Conservation (phyloP, 768 basidiomycete genomes). For the Trametes coccinea region DNA sequence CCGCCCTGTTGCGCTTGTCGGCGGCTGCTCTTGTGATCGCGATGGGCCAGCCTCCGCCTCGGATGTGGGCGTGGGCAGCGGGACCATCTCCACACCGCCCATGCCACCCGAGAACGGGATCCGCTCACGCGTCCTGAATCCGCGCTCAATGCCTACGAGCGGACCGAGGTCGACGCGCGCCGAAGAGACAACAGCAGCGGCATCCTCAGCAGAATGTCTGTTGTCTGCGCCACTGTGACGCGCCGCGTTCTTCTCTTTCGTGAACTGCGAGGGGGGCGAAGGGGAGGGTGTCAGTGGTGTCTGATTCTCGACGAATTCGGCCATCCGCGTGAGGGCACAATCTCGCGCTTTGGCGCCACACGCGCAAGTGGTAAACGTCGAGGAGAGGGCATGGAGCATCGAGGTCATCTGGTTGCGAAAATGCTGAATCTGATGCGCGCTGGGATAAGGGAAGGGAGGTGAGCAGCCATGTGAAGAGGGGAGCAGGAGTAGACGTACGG, state of each 20-base stretch:
- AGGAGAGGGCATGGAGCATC: conserved; percentile 67
- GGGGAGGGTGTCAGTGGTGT: conserved; percentile 32
- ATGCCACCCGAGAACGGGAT: conserved; percentile 60
- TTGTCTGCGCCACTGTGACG: not conserved
- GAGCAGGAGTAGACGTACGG: conserved; percentile 46
- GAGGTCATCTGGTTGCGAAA: conserved; percentile 67
- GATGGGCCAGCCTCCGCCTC: conserved; percentile 20
- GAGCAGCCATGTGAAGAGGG: not conserved
- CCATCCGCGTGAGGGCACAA: conserved; percentile 66
- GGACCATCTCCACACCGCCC: conserved; percentile 60
- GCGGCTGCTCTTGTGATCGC: not conserved
- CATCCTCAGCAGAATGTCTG: not conserved
- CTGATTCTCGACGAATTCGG: conserved; percentile 55
- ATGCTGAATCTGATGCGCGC: conserved; percentile 47
- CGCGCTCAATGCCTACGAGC: conserved; percentile 57
- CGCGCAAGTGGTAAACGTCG: conserved; percentile 74
- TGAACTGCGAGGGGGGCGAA: conserved; percentile 25
- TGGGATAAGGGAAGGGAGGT: not conserved
- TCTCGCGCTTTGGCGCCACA: conserved; percentile 63
- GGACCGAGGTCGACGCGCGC: conserved; percentile 57
- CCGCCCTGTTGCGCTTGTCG: conserved; percentile 1
- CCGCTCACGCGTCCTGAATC: conserved; percentile 62
- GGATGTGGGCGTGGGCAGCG: conserved; percentile 20
- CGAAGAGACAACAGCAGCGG: not conserved
- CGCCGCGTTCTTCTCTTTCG: conserved; percentile 15